phyloP scores from a whole-genome alignment of 306 rosid species.

The Quercus berberidifolia region DNA sequence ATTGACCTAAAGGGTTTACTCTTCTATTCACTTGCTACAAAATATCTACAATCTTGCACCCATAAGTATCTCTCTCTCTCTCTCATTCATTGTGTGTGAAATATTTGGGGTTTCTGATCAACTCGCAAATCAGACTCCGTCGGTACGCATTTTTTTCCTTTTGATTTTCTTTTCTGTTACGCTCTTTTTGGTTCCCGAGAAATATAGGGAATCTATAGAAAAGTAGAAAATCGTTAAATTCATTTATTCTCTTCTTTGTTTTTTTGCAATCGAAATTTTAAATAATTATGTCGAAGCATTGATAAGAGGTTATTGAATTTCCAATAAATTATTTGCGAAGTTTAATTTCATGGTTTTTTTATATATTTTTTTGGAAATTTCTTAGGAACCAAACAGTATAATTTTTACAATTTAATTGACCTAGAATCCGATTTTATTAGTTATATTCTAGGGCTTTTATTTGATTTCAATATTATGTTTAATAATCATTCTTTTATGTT shows the following conservation, averaged over 20 bases:
- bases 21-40: no score
- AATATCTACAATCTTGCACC: not conserved
- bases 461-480: not conserved
- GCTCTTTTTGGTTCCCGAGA: not conserved
- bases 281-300: not conserved
- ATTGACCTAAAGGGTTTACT: no score
- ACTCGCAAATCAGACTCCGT: not conserved
- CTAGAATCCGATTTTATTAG: not conserved
- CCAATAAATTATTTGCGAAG: not conserved
- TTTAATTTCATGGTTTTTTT: not conserved
- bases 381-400: not conserved
- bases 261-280: not conserved
- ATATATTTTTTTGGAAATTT: not conserved
- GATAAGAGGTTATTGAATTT: not conserved
- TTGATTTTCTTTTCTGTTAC: not conserved
- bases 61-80: not conserved
- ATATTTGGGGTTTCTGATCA: constrained; percentile 2
- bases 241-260: not conserved
- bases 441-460: not conserved
- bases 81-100: not conserved
- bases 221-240: not conserved
- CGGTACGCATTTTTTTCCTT: not conserved
- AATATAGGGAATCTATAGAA: not conserved
- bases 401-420: not conserved
- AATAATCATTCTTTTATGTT: not conserved